Percentiles rank a stretch among this genome's conserved stretches.
These are phyloP conservation scores for Cyclaneusma minus DNA, from an alignment of 2,329 filamentous ascomycete species.

Conservation along the genomic window DNA sequence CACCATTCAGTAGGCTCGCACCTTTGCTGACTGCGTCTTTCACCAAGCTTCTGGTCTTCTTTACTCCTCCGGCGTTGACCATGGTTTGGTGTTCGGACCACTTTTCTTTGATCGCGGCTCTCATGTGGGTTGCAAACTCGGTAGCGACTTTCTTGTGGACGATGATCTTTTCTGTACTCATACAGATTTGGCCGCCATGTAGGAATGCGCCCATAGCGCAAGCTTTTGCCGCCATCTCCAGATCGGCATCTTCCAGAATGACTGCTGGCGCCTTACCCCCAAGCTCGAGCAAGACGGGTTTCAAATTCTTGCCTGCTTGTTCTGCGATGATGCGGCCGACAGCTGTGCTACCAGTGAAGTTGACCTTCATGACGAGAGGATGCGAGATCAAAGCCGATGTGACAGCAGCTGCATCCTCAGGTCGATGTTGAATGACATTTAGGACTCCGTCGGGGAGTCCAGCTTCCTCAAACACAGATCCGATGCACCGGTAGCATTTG, in stretches of 20 bases:
- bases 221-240: conserved; percentile 52
- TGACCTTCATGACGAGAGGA: conserved; percentile 59
- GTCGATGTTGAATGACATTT: conserved; percentile 53
- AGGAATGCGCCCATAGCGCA: conserved; percentile 58
- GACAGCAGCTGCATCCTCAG: conserved; percentile 49
- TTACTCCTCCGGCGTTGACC: conserved; percentile 49
- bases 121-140: conserved; percentile 25
- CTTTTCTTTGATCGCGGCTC: conserved; percentile 22
- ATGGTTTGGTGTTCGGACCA: conserved; percentile 45
- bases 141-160: conserved; percentile 32
- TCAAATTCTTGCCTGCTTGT: conserved; percentile 56
- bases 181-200: conserved; percentile 69
- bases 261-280: conserved; percentile 72
- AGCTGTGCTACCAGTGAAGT: conserved; percentile 66
- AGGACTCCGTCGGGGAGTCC: conserved; percentile 62
- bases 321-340: conserved; percentile 61
- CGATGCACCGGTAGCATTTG: conserved; percentile 45
- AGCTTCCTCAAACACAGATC: conserved; percentile 51
- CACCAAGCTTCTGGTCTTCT: conserved; percentile 51
- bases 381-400: conserved; percentile 54
- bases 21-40: conserved; percentile 54
- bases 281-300: conserved; percentile 67
- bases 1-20: conserved; percentile 31
- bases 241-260: conserved; percentile 64
- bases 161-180: conserved; percentile 64